phyloP scores from a whole-genome alignment of 225 moss, liverwort and hornwort species.

The Physcomitrellopsis africana region DNA sequence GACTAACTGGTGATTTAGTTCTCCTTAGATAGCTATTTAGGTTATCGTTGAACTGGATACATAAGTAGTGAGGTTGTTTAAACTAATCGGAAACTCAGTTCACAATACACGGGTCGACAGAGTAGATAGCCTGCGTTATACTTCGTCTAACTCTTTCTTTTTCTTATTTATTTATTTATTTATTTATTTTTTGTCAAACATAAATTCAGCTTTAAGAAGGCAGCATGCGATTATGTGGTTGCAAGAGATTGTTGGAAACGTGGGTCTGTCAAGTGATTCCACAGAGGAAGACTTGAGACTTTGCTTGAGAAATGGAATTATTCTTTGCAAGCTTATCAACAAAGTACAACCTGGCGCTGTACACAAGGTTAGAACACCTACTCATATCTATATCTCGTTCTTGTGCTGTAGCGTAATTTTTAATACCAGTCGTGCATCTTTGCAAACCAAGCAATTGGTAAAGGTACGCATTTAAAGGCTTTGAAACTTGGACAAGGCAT shows the following conservation, averaged over 20 bases:
- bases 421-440: not conserved
- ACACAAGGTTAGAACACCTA: slow-evolving; percentile 49
- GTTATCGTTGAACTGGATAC: slow-evolving; percentile 4
- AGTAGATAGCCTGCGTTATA: not conserved
- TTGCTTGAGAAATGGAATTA: slow-evolving; percentile 61
- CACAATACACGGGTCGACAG: slow-evolving; percentile 4
- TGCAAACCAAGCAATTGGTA: not conserved
- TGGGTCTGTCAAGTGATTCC: slow-evolving; percentile 45
- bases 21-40: not conserved
- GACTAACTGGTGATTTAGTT: slow-evolving; percentile 1
- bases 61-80: not conserved
- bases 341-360: slow-evolving; percentile 62
- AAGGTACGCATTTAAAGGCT: not conserved
- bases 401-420: not conserved
- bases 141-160: not conserved
- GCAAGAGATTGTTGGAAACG: slow-evolving; percentile 60
- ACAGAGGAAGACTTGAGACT: slow-evolving; percentile 62
- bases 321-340: slow-evolving; percentile 66
- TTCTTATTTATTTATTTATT: no score
- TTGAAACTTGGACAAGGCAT: not conserved
- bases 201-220: slow-evolving; percentile 54
- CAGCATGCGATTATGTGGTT: slow-evolving; percentile 56
- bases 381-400: not conserved
- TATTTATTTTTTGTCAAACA: not conserved
- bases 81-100: not conserved